phyloP scores from a whole-genome alignment of 768 basidiomycete species.

The Tremella mesenterica region DNA sequence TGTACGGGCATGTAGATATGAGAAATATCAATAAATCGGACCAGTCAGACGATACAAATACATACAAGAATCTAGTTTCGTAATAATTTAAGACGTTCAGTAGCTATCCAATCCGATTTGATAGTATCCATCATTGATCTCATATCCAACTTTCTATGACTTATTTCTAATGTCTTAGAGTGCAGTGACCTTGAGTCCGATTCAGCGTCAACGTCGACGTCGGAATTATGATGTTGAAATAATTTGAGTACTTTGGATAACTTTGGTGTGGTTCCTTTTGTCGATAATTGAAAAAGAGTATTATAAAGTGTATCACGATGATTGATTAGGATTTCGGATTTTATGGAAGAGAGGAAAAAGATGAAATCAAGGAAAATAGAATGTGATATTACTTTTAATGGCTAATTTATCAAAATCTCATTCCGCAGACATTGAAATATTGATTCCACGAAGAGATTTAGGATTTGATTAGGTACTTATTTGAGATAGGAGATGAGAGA shows the following conservation, averaged over 20 bases:
- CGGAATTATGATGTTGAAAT: constrained; percentile 5
- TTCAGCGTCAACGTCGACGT: not conserved
- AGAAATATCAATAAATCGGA: too few species aligned
- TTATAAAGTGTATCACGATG: constrained; percentile 8
- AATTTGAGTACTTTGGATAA: constrained; percentile 17
- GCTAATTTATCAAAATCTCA: constrained; percentile 4
- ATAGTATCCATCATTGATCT: constrained; percentile 7
- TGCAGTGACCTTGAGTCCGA: too few species aligned
- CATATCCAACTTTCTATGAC: too few species aligned
- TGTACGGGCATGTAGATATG: too few species aligned
- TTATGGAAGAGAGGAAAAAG: constrained; percentile 15
- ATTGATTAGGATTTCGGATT: constrained; percentile 6
- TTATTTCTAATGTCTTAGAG: too few species aligned
- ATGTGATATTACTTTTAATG: constrained; percentile 22
- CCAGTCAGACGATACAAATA: too few species aligned
- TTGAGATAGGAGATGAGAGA: not conserved
- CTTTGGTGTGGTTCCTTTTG: constrained; percentile 3
- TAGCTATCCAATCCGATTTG: constrained; percentile 19
- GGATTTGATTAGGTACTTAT: too few species aligned
- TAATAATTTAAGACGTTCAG: constrained; percentile 19
- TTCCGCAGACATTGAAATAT: not conserved
- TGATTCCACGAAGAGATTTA: too few species aligned
- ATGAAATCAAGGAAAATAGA: constrained; percentile 28
- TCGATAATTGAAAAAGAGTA: constrained; percentile 7
- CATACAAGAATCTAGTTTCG: too few species aligned